Base-by-base conservation (phyloP, 441 rosid genomes). In the Aleurites moluccanus region DNA sequence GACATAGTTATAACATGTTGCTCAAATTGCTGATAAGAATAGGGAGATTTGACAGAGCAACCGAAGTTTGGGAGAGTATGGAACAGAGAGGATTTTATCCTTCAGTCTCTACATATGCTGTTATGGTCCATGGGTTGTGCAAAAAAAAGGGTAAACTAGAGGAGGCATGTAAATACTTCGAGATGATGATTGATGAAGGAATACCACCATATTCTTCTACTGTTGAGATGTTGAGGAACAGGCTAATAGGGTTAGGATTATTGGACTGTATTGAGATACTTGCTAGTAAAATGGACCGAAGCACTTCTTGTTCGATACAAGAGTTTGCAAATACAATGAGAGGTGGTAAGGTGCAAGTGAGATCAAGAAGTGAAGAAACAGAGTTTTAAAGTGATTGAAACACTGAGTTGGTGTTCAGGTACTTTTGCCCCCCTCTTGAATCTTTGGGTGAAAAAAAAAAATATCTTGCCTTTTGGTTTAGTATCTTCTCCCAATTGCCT, bases 101-200 rank as follows among this genome's bases (percentile, higher is more conserved):
- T 6, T 80, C 94, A 0, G 96, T 89, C 65, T 88, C 94, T 10
- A 90, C 99, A 5, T 90, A 89, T 73, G 74, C 98, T 0, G 97
- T 93, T 45, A 90, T 95, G 94, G 80, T 95, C 53, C 96, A 91
- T 83, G 96, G 92, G 5, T 83, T 91, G 73, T 83, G 88, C 81
- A 90, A 91, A 86, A 91, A 91, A 86, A 88, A 78, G 61, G 91
- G 90, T 60, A 89, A 92, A 79, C 79, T 90, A 10, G 97, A 90
- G 76, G 97, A 92, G 75, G 98, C 96, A 3, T 87, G 97, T 76
- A 86, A 73, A 74, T 92, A 91, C 84, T 95, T 95, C 70, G 98
- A 95, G 90, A 85, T 85, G 91, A 92, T 95, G 98, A 78, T 95
- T 64, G 98, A 95, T 73, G 97, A 89, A 72, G 93, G 98, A 57